Conservation (phyloP, 257 asterid species). For the Forsythia viridissima region DNA sequence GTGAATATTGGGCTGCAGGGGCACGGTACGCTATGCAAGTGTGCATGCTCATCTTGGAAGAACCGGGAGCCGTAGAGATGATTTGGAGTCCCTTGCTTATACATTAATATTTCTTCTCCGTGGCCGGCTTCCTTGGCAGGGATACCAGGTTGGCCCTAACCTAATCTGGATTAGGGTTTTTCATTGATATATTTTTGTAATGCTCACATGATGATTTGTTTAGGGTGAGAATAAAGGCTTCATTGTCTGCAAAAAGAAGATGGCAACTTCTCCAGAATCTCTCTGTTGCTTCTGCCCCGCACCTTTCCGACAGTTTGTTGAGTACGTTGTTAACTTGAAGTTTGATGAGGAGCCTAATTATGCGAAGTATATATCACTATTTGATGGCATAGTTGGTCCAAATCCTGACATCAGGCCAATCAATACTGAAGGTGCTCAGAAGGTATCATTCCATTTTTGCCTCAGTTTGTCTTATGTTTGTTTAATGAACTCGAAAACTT, state of each 20-base stretch:
- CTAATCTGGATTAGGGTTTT: constrained; percentile 4
- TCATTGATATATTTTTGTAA: not conserved
- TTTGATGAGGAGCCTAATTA: constrained; percentile 67
- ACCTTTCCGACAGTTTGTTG: constrained; percentile 53
- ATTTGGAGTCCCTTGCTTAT: constrained; percentile 66
- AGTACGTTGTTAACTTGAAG: constrained; percentile 54
- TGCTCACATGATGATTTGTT: constrained; percentile 12
- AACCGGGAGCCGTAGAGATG: constrained; percentile 69
- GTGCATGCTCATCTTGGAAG: constrained; percentile 69
- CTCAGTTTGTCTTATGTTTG: not conserved
- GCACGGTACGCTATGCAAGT: constrained; percentile 66
- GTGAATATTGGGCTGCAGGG: constrained; percentile 43
- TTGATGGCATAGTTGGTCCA: constrained; percentile 61
- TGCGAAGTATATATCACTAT: constrained; percentile 51
- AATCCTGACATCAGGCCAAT: constrained; percentile 57
- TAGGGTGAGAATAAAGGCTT: constrained; percentile 62
- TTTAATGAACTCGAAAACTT: not conserved
- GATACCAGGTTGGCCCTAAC: constrained; percentile 48
- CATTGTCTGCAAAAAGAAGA: constrained; percentile 62
- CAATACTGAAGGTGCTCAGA: constrained; percentile 65
- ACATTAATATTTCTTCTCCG: constrained; percentile 57
- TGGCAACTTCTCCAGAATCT: constrained; percentile 57
- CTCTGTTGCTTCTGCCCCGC: constrained; percentile 54
- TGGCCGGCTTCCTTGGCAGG: constrained; percentile 71
- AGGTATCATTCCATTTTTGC: constrained; percentile 29